Evolutionary conservation across 768 basidiomycete genomes (phyloP), one percentile per base, ranked within the genome.

Genomic region (Auriscalpium orientale): DNA sequence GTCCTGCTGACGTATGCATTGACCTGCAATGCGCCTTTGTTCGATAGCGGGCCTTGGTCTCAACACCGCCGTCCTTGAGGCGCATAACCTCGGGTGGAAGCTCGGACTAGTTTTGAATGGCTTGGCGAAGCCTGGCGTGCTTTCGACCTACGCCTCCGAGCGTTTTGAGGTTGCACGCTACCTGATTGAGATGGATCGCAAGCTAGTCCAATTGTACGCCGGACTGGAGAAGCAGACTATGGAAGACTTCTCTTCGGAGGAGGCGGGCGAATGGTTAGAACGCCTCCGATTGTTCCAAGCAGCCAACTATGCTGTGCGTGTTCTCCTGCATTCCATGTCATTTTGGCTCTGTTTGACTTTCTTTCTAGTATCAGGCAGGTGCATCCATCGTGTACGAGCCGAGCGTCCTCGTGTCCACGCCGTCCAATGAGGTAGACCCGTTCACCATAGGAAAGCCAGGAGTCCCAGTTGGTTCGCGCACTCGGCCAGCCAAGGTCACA

Each of bases 81-180:
- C 55, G 16, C 55, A 56, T 38, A 56, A 56, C 37, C 22, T 56
- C 9, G n/a, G 55, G 35, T 56, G 55, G 55, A 56, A 56, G 55
- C 47, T 56, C 28, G 47, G 43, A 10, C 47, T 56, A 6, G 49
- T 56, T 20, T 49, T 56, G 28, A 22, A 44, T 12, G 55, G 55
- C 38, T 8, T 28, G 20, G 48, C 55, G n/a, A 56, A 40, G 38
- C 55, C 55, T 12, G 49, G 51, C 12, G 38, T 56, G 10, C 55
- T 56, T 11, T 37, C 48, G 13, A 56, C 55, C 28, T 56, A 56
- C 38, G 55, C 47, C 10, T 56, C 49, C 18, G 55, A 56, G 55
- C 55, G 55, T 7, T 46, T 50, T 22, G 22, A 13, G 11, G 55
- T 56, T 10, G 55, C 55, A 16, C 21, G 51, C 9, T 34, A 56